Evolutionary conservation across 2,329 filamentous ascomycete species (phyloP).

Genomic region (Sporothrix variecibatus): DNA sequence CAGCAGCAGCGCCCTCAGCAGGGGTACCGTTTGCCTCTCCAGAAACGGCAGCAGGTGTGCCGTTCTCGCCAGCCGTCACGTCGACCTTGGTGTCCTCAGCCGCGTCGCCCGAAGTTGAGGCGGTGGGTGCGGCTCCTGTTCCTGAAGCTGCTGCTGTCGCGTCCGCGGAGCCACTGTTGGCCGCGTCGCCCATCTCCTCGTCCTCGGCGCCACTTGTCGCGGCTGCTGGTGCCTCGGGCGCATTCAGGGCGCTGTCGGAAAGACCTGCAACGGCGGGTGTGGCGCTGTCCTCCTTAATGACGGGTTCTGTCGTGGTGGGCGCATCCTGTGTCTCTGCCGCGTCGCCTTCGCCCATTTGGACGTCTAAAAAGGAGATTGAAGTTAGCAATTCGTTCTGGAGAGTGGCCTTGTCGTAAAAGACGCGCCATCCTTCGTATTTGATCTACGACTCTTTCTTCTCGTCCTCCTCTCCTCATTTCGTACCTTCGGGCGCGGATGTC

Average conservation of each 20-base stretch:
- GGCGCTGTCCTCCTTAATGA: conserved; percentile 62
- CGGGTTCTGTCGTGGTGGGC: conserved; percentile 42
- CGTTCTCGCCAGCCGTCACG: conserved; percentile 23
- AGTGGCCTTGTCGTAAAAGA: background rate
- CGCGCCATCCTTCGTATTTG: background rate
- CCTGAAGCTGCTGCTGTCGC: conserved; percentile 14
- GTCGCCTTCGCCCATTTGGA: conserved; percentile 61
- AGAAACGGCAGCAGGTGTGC: background rate
- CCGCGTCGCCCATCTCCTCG: conserved; percentile 74
- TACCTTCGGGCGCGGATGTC: conserved; percentile 6
- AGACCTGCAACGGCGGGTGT: conserved; percentile 56
- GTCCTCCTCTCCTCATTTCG: background rate
- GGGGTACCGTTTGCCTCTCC: background rate
- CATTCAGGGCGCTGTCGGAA: conserved; percentile 68
- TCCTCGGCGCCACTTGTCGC: conserved; percentile 66
- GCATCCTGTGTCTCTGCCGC: conserved; percentile 31
- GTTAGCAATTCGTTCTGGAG: background rate
- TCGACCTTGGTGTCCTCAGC: conserved; percentile 26
- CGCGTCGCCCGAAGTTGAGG: background rate
- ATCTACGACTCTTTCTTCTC: background rate
- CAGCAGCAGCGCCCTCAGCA: background rate
- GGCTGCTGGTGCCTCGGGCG: conserved; percentile 63
- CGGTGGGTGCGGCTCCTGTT: too few relatives aligned
- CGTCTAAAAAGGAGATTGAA: conserved; percentile 48
- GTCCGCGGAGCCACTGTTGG: background rate